Percentiles rank a stretch among this genome's conserved stretches.
Conservation (phyloP, 1,139 yeast species). For the Saccharomycopsis hybrid region DNA sequence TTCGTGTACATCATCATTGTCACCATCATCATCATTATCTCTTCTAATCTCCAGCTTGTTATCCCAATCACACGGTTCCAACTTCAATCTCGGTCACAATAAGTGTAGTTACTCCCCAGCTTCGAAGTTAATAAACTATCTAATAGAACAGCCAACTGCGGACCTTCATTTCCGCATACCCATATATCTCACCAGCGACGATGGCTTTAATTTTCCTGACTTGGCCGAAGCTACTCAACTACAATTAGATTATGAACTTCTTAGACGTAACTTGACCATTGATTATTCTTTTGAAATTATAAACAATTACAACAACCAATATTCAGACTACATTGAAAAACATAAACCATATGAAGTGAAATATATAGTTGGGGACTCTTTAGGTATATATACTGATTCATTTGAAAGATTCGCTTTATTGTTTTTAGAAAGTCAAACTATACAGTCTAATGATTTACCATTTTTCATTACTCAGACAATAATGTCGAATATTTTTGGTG, state of each 20-base stretch:
- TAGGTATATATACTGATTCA: conserved; percentile 12
- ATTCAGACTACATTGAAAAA: not conserved
- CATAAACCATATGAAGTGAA: conserved; percentile 2
- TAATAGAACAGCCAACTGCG: conserved; percentile 27
- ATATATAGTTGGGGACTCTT: conserved; percentile 4
- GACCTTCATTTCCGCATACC: conserved; percentile 48
- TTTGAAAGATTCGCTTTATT: conserved; percentile 28
- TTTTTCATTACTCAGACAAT: conserved; percentile 53
- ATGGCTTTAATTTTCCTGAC: conserved; percentile 35
- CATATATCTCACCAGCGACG: conserved; percentile 39
- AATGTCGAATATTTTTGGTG: conserved; percentile 44
- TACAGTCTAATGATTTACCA: conserved; percentile 56
- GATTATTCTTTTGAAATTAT: not conserved
- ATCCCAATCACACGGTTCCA: no score
- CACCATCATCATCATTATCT: no score
- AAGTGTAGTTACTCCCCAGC: no score
- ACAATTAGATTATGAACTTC: conserved; percentile 29
- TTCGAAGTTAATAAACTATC: not conserved
- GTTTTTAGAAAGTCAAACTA: conserved; percentile 40
- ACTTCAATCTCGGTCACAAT: no score
- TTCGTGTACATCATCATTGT: no score
- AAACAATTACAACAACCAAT: not conserved
- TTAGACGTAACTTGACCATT: not conserved
- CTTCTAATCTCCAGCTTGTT: no score
- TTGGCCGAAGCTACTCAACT: conserved; percentile 40